Evolutionary conservation across 1,284 basidiomycete genomes (phyloP).

Genomic region (Coniferiporia sulphurascens): DNA sequence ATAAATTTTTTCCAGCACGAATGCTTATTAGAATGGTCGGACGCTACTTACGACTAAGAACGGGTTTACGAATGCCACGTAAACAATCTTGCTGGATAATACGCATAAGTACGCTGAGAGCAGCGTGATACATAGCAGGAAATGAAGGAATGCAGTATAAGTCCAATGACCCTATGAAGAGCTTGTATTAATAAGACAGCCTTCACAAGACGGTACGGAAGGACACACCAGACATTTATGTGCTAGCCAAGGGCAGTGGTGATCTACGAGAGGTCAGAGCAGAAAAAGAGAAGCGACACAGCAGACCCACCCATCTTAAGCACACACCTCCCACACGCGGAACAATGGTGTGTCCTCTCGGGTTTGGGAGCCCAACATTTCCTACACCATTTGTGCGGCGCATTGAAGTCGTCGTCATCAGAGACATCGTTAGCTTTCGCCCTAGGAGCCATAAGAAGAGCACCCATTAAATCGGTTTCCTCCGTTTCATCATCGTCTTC

Average conservation of each 20-base stretch:
- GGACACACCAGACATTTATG: conserved; percentile 67
- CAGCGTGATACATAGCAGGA: conserved; percentile 63
- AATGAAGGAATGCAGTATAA: conserved; percentile 83
- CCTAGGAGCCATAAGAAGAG: conserved; percentile 37
- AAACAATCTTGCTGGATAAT: conserved; percentile 54
- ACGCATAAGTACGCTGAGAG: conserved; percentile 59
- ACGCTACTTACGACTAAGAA: conserved; percentile 46
- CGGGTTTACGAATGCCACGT: conserved; percentile 64
- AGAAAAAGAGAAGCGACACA: conserved; percentile 17
- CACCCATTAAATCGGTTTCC: conserved; percentile 54
- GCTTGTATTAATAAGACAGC: neutral
- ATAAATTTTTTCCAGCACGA: conserved; percentile 7
- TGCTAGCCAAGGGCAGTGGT: conserved; percentile 87
- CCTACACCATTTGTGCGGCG: conserved; percentile 66
- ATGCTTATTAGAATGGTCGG: no score
- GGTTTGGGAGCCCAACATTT: conserved; percentile 78
- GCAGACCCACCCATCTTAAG: conserved; percentile 73
- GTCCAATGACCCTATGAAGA: conserved; percentile 69
- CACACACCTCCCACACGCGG: conserved; percentile 71
- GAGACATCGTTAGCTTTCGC: conserved; percentile 19
- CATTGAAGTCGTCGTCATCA: conserved; percentile 44
- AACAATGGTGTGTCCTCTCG: conserved; percentile 82
- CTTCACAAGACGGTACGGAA: neutral
- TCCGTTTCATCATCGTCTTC: conserved; percentile 30
- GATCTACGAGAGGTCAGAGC: conserved; percentile 47